Percentiles rank a stretch among this genome's conserved stretches.
Evolutionary conservation across 306 rosid species (phyloP).

Genomic region (Lablab purpureus): DNA sequence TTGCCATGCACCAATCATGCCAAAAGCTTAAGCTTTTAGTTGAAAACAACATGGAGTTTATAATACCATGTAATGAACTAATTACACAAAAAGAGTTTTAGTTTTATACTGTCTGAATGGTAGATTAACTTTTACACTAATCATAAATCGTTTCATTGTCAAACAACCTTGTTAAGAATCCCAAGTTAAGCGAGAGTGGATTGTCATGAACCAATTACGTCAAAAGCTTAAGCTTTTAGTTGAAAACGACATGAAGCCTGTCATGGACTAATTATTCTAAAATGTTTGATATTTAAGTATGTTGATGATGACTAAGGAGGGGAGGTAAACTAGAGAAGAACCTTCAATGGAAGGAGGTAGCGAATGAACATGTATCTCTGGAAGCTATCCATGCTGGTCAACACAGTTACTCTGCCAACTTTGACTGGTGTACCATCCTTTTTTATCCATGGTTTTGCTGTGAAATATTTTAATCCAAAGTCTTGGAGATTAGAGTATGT

Average conservation of each 20-base stretch:
- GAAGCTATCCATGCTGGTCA: conserved; percentile 70
- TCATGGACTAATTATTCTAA: background rate
- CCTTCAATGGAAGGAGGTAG: conserved; percentile 72
- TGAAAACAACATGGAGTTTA: background rate
- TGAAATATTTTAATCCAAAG: conserved; percentile 58
- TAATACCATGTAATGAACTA: background rate
- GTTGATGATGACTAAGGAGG: background rate
- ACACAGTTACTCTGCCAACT: conserved; percentile 55
- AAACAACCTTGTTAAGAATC: conserved; percentile 9
- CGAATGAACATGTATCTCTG: conserved; percentile 74
- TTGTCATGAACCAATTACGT: background rate
- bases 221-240: background rate
- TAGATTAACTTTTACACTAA: background rate
- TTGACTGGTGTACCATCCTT: conserved; percentile 71
- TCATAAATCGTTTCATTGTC: background rate
- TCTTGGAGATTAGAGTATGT: conserved; percentile 53
- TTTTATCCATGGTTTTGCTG: conserved; percentile 71
- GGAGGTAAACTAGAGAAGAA: conserved; percentile 9
- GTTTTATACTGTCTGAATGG: background rate
- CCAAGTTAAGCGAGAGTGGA: too few species aligned
- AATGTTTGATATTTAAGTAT: too few species aligned
- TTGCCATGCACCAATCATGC: background rate
- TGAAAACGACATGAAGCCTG: background rate
- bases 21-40: background rate
- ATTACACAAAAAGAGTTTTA: background rate